Evolutionary conservation across 805 yeast species (phyloP), one percentile per base, ranked within the genome.

Genomic region (Yamadazyma paraphyllophila): DNA sequence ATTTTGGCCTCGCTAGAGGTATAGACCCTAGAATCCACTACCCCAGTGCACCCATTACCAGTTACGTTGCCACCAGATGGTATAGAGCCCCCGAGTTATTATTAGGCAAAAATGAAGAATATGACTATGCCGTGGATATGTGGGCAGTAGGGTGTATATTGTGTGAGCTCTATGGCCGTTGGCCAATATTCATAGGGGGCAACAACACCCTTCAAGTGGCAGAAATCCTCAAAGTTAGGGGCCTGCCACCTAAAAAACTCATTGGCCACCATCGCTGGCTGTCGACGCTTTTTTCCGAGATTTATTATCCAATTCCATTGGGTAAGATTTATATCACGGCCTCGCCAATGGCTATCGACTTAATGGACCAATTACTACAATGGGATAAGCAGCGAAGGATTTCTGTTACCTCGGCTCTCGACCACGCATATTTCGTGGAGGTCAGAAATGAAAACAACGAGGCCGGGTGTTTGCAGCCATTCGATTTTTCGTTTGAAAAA

Each of bases 131-230:
- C 17, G 85, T 91, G 39, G 98, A 91, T 62, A 73, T 91, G 71
- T 91, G 98, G 98, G 90, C 97, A 0, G 80, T 84, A 8, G 98
- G 97, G 1, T 91, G 97, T 59, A 89, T 91, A 8, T 65, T 90
- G 48, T 96, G 84, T 2, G 98, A 91, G 62, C 69, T 91, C 40
- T 87, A 85, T 52, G 88, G 89, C 0, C 71, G 97, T 49, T 76
- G 75, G 56, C 96, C 97, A 1, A 61, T 89, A 12, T 90, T 91
- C 60, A 78, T 81, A 41, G 97, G 97, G 0, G 78, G 77, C 47
- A 82, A 82, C 61, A 83, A 83, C 46, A 55, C 78, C 49, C 85
- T 84, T 50, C 98, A 91, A 62, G 62, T 88, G 7, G 74, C 70
- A 36, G 85, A 81, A 57, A 87, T 91, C 14, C 66, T 82, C 44